A percentile compares a stretch with the other conserved stretches of the same genome.
phyloP scores from a whole-genome alignment of 1,284 basidiomycete species.

The Mycosarcoma mackinlayi region DNA sequence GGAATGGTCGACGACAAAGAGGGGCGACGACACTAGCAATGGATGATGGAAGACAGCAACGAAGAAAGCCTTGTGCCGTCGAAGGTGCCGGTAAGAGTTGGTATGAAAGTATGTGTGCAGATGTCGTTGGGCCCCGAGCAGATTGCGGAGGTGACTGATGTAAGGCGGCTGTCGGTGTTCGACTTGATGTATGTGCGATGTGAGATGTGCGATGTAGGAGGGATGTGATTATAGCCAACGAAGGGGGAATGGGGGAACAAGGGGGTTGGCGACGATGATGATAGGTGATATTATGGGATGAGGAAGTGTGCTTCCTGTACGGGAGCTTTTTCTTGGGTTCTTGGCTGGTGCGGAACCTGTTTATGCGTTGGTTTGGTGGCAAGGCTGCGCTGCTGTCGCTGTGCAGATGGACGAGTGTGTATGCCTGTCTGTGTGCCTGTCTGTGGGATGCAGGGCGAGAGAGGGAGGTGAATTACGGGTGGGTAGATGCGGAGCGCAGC shows the following conservation, averaged over 20 bases:
- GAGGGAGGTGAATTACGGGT: neutral
- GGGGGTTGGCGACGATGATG: neutral
- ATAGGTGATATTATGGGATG: slow-evolving; percentile 16
- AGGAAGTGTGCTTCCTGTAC: slow-evolving; percentile 33
- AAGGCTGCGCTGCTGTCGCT: slow-evolving; percentile 21
- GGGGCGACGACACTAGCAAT: neutral
- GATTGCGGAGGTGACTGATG: slow-evolving; percentile 23
- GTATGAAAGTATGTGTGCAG: neutral
- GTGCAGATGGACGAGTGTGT: slow-evolving; percentile 4
- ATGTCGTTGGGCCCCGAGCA: neutral
- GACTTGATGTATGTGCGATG: slow-evolving; percentile 5
- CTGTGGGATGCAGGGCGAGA: slow-evolving; percentile 4
- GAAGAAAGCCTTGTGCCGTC: neutral
- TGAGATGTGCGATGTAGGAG: slow-evolving; percentile 3
- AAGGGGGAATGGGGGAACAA: slow-evolving; percentile 2
- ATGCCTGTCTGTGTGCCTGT: slow-evolving; percentile 17
- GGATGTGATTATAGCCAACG: slow-evolving; percentile 34
- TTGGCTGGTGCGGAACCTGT: slow-evolving; percentile 12
- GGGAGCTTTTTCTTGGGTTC: slow-evolving; percentile 38
- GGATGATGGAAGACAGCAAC: no score
- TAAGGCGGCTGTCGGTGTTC: neutral
- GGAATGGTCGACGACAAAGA: neutral
- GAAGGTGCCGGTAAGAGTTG: neutral
- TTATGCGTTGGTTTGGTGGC: slow-evolving; percentile 13
- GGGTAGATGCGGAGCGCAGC: slow-evolving; percentile 16